Evolutionary conservation across 1,284 basidiomycete species (phyloP).

Genomic region (Thecaphora thlaspeos): DNA sequence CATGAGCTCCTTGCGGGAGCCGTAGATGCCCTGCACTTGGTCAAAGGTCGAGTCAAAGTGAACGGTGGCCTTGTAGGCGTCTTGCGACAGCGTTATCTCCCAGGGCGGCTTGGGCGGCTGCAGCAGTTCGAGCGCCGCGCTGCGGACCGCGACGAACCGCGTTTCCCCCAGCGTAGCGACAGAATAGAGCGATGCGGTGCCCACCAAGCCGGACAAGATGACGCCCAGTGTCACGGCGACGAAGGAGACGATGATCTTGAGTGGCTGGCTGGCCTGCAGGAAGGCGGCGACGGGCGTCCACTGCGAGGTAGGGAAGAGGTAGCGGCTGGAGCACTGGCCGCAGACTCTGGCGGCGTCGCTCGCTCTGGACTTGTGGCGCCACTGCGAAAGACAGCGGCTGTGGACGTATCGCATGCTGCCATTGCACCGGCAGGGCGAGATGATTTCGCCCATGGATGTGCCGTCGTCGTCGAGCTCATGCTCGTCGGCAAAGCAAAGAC

Average conservation of each 20-base stretch:
- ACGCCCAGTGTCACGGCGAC: constrained; percentile 10
- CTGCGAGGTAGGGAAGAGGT: constrained; percentile 16
- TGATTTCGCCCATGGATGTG: constrained; percentile 18
- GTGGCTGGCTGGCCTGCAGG: constrained; percentile 22
- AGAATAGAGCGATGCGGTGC: constrained; percentile 4
- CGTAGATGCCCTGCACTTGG: background rate
- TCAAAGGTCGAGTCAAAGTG: constrained; percentile 9
- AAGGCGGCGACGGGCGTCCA: constrained; percentile 23
- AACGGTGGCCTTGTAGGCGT: constrained; percentile 14
- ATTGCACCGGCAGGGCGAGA: constrained; percentile 28
- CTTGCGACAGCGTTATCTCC: constrained; percentile 20
- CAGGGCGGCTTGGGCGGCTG: constrained; percentile 9
- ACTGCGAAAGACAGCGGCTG: constrained; percentile 24
- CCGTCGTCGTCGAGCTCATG: constrained; percentile 29
- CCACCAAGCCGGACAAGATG: constrained; percentile 9
- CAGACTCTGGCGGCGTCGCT: constrained; percentile 21
- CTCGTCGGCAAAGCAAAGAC: constrained; percentile 29
- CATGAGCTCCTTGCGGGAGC: constrained; percentile 1
- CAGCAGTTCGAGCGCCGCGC: constrained; percentile 13
- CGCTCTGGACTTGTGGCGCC: constrained; percentile 17
- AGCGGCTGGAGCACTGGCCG: constrained; percentile 25
- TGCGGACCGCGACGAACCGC: constrained; percentile 13
- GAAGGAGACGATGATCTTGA: constrained; percentile 21
- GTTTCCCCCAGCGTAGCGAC: constrained; percentile 13
- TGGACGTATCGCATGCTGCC: constrained; percentile 37